Conservation (phyloP, 306 rosid species). For the Morella rubra region DNA sequence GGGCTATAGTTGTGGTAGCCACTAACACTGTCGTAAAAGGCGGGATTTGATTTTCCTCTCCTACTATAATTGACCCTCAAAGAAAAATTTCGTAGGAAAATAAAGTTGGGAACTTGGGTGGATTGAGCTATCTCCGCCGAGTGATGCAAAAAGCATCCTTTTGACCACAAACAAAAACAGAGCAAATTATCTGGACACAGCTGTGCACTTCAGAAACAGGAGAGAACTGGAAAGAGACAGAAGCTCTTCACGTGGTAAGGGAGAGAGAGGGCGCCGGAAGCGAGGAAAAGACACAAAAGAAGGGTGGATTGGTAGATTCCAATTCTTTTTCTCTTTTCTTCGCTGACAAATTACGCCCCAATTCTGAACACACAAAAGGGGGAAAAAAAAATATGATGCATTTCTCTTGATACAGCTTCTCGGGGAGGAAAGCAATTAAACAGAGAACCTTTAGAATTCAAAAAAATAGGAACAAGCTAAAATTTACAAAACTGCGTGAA, state of each 20-base stretch:
- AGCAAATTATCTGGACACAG: neutral
- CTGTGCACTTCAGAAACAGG: neutral
- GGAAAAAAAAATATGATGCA: neutral
- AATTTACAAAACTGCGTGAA: neutral
- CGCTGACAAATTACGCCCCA: neutral
- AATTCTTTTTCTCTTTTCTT: neutral
- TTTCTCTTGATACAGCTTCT: slow-evolving; percentile 2
- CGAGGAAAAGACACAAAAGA: neutral
- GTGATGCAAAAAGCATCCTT: no score
- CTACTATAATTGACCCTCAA: no score
- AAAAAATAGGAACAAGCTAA: neutral
- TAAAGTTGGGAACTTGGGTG: neutral
- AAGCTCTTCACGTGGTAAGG: neutral
- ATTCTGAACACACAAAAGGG: neutral
- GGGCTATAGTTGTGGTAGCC: no score
- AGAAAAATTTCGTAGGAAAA: no score
- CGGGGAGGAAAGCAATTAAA: neutral
- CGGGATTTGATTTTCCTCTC: no score
- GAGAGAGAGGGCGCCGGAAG: no score
- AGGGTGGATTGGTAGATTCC: no score
- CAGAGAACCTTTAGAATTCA: neutral
- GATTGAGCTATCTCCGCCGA: neutral
- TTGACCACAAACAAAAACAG: no score
- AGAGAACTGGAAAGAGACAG: no score
- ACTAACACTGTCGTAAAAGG: no score